A percentile compares a stretch with the other conserved stretches of the same genome.
These are phyloP conservation scores for Neurospora sp. DNA, from an alignment of 2,329 filamentous ascomycete species.

Conservation along the genomic window DNA sequence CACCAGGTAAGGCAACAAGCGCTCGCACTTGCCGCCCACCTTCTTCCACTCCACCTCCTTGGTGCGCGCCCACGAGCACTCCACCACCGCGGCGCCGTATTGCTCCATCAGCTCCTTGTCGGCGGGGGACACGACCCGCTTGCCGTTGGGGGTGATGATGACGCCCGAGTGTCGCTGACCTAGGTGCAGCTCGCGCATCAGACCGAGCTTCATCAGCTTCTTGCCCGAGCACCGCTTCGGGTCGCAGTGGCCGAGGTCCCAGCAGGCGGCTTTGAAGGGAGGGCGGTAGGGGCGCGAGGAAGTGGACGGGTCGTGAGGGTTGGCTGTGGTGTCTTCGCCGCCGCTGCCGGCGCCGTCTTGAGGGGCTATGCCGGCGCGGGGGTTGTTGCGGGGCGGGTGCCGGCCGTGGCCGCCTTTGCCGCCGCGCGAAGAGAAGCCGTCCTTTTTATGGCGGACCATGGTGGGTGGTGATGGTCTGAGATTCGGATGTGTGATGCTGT, in stretches of 20 bases:
- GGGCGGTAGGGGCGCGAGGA: slow-evolving; percentile 28
- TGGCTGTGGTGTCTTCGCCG: slow-evolving; percentile 8
- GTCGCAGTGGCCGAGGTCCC: slow-evolving; percentile 97
- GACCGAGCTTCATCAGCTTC: slow-evolving; percentile 77
- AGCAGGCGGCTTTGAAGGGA: slow-evolving; percentile 85
- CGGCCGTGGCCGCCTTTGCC: slow-evolving; percentile 62
- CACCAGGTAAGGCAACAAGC: slow-evolving; percentile 85
- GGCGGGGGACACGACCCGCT: slow-evolving; percentile 70
- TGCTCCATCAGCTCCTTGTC: slow-evolving; percentile 75
- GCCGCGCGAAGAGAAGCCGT: slow-evolving; percentile 60
- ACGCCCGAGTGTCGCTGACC: slow-evolving; percentile 89
- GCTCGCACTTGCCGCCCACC: slow-evolving; percentile 88
- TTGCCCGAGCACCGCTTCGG: slow-evolving; percentile 95
- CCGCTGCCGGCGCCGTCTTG: slow-evolving; percentile 28
- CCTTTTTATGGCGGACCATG: slow-evolving; percentile 97
- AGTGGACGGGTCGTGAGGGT: background rate
- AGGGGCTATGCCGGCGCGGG: slow-evolving; percentile 28
- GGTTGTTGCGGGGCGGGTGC: slow-evolving; percentile 41
- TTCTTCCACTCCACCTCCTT: slow-evolving; percentile 82
- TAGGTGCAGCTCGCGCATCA: slow-evolving; percentile 87
- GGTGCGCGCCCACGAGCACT: slow-evolving; percentile 92
- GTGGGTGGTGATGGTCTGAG: slow-evolving; percentile 2
- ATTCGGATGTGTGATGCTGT: background rate
- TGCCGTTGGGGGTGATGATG: slow-evolving; percentile 91
- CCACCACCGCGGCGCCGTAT: slow-evolving; percentile 88